A percentile compares a stretch with the other conserved stretches of the same genome.
Conservation (phyloP, 2,329 filamentous ascomycete species). For the Xylariaceae sp. region DNA sequence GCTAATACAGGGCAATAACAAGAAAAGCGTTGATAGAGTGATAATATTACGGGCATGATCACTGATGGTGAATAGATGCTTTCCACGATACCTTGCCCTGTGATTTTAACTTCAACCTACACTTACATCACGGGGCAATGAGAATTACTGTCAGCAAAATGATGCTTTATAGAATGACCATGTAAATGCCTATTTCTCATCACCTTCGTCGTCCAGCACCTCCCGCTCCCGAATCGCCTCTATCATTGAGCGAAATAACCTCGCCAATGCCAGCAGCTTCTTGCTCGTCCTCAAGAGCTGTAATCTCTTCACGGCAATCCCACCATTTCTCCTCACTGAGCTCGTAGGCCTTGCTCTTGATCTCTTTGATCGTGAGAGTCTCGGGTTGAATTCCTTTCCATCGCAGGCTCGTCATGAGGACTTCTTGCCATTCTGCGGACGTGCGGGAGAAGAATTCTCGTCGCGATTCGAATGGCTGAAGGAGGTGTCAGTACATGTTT, state of each 20-base stretch:
- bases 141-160: neutral
- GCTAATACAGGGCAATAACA: no score
- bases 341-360: slow-evolving; percentile 86
- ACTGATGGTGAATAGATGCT: no score
- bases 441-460: slow-evolving; percentile 91
- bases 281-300: slow-evolving; percentile 88
- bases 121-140: no score
- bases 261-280: slow-evolving; percentile 93
- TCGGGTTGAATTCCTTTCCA: slow-evolving; percentile 65
- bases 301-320: slow-evolving; percentile 94
- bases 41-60: no score
- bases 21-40: no score
- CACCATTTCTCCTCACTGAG: slow-evolving; percentile 97
- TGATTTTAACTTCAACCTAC: no score
- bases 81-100: no score
- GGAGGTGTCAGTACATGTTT: slow-evolving; percentile 27
- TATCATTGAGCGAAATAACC: slow-evolving; percentile 81
- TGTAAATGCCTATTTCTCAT: slow-evolving; percentile 4
- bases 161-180: neutral
- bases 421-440: slow-evolving; percentile 84
- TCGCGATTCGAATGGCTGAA: slow-evolving; percentile 83
- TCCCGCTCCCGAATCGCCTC: slow-evolving; percentile 52
- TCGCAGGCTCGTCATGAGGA: slow-evolving; percentile 71
- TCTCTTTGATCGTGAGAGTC: slow-evolving; percentile 77
- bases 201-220: slow-evolving; percentile 36